Conservation (phyloP, 192 early-diverging fungal genomes). For the Backusella mclennaniae region DNA sequence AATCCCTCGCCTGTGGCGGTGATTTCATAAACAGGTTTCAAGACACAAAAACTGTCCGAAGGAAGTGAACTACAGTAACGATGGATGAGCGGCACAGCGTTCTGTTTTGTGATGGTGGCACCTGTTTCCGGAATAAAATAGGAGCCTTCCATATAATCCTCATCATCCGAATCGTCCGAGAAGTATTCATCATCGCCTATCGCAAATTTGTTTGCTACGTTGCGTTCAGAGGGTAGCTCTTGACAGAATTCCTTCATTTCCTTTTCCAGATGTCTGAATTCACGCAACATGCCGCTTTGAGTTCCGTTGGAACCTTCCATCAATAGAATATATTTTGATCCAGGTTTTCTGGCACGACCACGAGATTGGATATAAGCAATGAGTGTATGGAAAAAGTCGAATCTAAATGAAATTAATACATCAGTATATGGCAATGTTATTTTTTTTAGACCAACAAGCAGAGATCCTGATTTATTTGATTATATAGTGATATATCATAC, state of each 20-base stretch:
- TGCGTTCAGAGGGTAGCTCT: constrained; percentile 39
- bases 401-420: constrained; percentile 40
- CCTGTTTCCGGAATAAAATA: constrained; percentile 64
- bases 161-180: constrained; percentile 34
- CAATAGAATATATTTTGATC: constrained; percentile 79
- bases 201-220: constrained; percentile 20
- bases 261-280: constrained; percentile 48
- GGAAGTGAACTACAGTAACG: constrained; percentile 76
- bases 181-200: constrained; percentile 17
- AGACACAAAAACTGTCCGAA: constrained; percentile 53
- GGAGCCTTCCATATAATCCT: constrained; percentile 42
- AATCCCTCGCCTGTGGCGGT: constrained; percentile 31
- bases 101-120: constrained; percentile 69
- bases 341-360: constrained; percentile 73
- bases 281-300: constrained; percentile 35
- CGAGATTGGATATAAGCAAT: constrained; percentile 89
- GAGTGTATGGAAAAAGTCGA: constrained; percentile 72
- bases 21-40: constrained; percentile 54
- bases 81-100: constrained; percentile 61
- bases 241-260: constrained; percentile 66
- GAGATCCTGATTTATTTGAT: constrained; percentile 1
- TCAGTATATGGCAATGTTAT: background rate
- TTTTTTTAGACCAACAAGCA: too few relatives aligned
- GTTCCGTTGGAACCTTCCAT: constrained; percentile 47
- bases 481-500: constrained; percentile 26